Evolutionary conservation across 176 grass and related monocot species (phyloP), one percentile per base, ranked within the genome.

Genomic region (Echinochloa phyllopogon): DNA sequence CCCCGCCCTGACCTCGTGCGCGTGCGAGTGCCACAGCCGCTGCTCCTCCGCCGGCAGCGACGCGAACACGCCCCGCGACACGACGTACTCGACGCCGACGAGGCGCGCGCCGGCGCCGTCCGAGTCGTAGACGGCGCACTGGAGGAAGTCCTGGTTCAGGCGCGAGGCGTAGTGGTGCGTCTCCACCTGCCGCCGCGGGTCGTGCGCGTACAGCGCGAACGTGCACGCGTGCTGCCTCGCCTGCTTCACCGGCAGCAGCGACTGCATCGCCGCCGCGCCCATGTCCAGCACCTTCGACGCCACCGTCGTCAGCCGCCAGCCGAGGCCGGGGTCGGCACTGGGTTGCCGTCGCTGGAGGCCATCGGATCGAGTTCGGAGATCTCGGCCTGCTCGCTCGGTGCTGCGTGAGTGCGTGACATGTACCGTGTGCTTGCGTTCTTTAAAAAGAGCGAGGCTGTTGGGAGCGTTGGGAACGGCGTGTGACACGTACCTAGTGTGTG

Each of bases 1-100:
- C 65, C 95, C 95, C 3, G 87, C 11, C 81, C 83, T 98, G 80
- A 95, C 82, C 87, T 95, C 95, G 62, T 93, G 88, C 18, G 87
- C 92, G 67, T 98, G 95, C 23, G 95, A 98, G 60, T 98, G 92
- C 95, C 95, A 98, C 51, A 95, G 89, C 91, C 74, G 89, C 82
- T 95, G 91, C 77, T 98, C 92, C 44, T 93, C 90, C 45, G 74
- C 49, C 8, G 88, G 65, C 57, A 98, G 77, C 29, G 84, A 40
- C 17, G 91, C 79, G 65, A 94, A 98, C 6, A 98, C 14, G 20
- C 73, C 61, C 21, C 76, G 27, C 6, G 92, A 91, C 24, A 95
- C 90, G 51, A 98, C 85, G 72, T 97, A 97, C 72, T 97, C 95
- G 37, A 97, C 90, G 2, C 95, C 89, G 56, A 95, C 92, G 76